A percentile compares a stretch with the other conserved stretches of the same genome.
Evolutionary conservation across 148 eudicot genomes (phyloP).

Genomic region (Vaccinium vitisidaea): DNA sequence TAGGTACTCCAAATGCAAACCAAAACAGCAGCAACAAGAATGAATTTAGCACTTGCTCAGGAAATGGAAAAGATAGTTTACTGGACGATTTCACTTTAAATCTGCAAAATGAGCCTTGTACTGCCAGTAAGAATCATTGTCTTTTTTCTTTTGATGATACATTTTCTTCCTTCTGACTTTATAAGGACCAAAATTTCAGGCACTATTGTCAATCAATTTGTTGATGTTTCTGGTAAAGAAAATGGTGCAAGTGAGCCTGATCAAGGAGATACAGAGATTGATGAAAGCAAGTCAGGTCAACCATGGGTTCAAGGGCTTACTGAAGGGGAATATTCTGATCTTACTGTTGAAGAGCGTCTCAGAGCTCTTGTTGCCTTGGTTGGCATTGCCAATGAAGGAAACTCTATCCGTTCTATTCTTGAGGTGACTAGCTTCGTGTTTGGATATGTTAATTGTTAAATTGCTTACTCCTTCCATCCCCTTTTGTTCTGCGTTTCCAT

Average conservation of each 20-base stretch:
- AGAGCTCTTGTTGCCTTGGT: slow-evolving; percentile 52
- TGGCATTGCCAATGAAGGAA: slow-evolving; percentile 61
- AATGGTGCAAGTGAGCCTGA: slow-evolving; percentile 16
- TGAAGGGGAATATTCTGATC: slow-evolving; percentile 61
- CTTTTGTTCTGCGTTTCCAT: neutral
- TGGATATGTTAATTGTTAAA: neutral
- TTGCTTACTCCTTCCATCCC: neutral
- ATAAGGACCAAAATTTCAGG: slow-evolving; percentile 13
- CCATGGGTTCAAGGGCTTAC: slow-evolving; percentile 64
- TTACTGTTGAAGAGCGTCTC: slow-evolving; percentile 56
- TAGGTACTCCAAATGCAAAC: slow-evolving; percentile 37
- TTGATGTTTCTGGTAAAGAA: slow-evolving; percentile 22
- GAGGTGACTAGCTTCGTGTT: slow-evolving; percentile 36
- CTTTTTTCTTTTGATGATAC: neutral
- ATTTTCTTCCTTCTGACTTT: neutral
- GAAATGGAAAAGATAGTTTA: slow-evolving; percentile 27
- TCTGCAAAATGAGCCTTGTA: slow-evolving; percentile 21
- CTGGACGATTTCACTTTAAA: slow-evolving; percentile 14
- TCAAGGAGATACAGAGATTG: slow-evolving; percentile 49
- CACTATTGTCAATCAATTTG: slow-evolving; percentile 16
- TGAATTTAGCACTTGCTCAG: slow-evolving; percentile 29
- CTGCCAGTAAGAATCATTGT: slow-evolving; percentile 25
- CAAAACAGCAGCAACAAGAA: slow-evolving; percentile 18
- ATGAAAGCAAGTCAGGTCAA: slow-evolving; percentile 51
- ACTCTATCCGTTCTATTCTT: slow-evolving; percentile 45